Evolutionary conservation across 495 filamentous ascomycete species (phyloP), one percentile per base, ranked within the genome.

Genomic region (Melanomma pulvis-pyrius): DNA sequence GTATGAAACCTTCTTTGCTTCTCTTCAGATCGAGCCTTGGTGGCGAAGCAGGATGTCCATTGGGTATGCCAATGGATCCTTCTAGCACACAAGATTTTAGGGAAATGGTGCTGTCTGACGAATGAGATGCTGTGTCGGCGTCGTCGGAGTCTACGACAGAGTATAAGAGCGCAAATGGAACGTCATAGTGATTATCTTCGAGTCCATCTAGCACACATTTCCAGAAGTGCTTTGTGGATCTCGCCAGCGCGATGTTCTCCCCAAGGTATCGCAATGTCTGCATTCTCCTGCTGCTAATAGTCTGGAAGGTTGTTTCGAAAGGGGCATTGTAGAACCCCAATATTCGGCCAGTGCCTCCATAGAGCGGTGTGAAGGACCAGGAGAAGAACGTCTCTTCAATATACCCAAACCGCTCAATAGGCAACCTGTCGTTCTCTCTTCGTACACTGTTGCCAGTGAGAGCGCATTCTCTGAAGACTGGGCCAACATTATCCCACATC

Each of bases 141-240:
- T 59, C 49, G n/a, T 71, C 59, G 24, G 75, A 72, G 12, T 80
- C 75, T 9, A 51, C 59, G n/a, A 71, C 39, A 15, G 68, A 68
- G 29, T 71, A 71, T 17, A 71, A 41, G 4, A 71, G 13, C 17
- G 68, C 68, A 32, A 71, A 68, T 1, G 68, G 68, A 2, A 68
- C 41, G 26, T 71, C 68, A 25, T 55, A 48, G 28, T 63, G 49
- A 57, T 71, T 70, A n/a, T 65, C 59, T 1, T 67, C 32, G 5
- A 71, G 52, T 0, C 51, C 59, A 49, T 64, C 36, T 19, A 71
- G 49, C 1, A 71, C 64, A 34, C 53, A 64, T 47, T 41, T 52
- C 68, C 63, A 68, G 48, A 68, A 67, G 8, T 50, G 29, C 51
- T 71, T 67, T 7, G 68, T 21, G 12, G 59, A 51, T 53, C 57